Base-by-base conservation (phyloP, 192 early-diverging fungal genomes). In the Martensiomyces pterosporus region DNA sequence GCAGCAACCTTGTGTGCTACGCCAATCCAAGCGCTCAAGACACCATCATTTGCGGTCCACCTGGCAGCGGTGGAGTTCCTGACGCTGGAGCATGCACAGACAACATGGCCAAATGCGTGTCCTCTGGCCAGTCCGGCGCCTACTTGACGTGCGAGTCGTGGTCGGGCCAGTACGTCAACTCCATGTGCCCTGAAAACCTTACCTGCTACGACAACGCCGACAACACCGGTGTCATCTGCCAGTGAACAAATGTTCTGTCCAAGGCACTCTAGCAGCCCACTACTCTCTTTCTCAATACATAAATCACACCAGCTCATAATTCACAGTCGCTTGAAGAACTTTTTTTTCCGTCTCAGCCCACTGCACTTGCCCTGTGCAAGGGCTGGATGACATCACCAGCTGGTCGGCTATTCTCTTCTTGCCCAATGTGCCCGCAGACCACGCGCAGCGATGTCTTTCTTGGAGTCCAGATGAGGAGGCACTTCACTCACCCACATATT, bases 131-230 rank as follows among this genome's bases (percentile, higher is more conserved):
- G 32, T 47, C 55, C 23, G 56, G 55, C 46, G 46, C 53, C 24
- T 66, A 66, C 46, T 58, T 66, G 42, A 57, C 50, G 54, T 66
- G 63, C 22, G 63, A 66, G 55, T 23, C 55, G 3, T 66, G 63
- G 63, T 54, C 50, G 39, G 63, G 63, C 1, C 63, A 66, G 47
- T 66, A 40, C 24, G 55, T 58, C 15, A 49, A 66, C 46, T 46
- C 35, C 40, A 23, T 24, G 16, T 66, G 63, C 41, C 55, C 55
- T 3, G 14, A 39, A 8, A 55, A 55, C 0, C 63, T 66, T 10
- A 58, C 18, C 23, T 66, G 63, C 47, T 66, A 66, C 46, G 43
- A 66, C 55, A 66, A 65, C 50, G 27, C 46, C 14, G 37, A 52
- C 15, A 45, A 25, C 55, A 54, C 47, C 1, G 52, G 50, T 26